Conservation (phyloP, 768 basidiomycete genomes). For the Candolleomyces aberdarensis region DNA sequence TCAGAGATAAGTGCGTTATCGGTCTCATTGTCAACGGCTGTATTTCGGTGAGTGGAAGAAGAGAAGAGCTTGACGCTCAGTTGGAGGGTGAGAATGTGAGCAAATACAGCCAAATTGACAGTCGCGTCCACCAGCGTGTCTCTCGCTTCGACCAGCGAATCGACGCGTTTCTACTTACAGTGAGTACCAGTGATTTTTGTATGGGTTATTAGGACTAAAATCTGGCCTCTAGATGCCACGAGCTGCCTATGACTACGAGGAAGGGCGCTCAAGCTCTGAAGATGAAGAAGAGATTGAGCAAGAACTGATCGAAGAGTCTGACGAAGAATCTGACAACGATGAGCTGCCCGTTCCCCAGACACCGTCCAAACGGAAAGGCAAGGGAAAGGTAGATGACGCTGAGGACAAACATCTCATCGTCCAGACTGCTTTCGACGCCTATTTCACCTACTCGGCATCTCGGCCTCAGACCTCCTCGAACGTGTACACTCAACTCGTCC, state of each 20-base stretch:
- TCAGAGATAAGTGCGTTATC: too few relatives aligned
- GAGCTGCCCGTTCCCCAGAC: slow-evolving; percentile 3
- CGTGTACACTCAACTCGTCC: slow-evolving; percentile 72
- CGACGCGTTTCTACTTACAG: background rate
- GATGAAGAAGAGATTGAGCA: slow-evolving; percentile 14
- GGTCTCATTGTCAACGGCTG: too few relatives aligned
- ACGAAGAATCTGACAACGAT: slow-evolving; percentile 6
- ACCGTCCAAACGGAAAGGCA: slow-evolving; percentile 16
- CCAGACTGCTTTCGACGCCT: slow-evolving; percentile 79
- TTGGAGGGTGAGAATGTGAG: too few relatives aligned
- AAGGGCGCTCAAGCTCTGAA: background rate
- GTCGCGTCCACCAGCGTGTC: background rate
- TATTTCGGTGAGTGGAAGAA: too few relatives aligned
- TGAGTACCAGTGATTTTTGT: background rate
- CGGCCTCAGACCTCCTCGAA: slow-evolving; percentile 73
- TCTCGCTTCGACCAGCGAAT: background rate
- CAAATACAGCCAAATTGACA: too few relatives aligned
- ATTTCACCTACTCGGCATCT: slow-evolving; percentile 65
- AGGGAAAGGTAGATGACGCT: slow-evolving; percentile 17
- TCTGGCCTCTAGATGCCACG: background rate
- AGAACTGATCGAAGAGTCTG: slow-evolving; percentile 12
- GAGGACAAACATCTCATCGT: slow-evolving; percentile 40
- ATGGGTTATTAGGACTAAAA: background rate
- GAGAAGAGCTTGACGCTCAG: too few relatives aligned
- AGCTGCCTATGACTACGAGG: background rate